A percentile compares a stretch with the other conserved stretches of the same genome.
Conservation (phyloP, 1,284 basidiomycete species). For the Ceratobasidium sp. region DNA sequence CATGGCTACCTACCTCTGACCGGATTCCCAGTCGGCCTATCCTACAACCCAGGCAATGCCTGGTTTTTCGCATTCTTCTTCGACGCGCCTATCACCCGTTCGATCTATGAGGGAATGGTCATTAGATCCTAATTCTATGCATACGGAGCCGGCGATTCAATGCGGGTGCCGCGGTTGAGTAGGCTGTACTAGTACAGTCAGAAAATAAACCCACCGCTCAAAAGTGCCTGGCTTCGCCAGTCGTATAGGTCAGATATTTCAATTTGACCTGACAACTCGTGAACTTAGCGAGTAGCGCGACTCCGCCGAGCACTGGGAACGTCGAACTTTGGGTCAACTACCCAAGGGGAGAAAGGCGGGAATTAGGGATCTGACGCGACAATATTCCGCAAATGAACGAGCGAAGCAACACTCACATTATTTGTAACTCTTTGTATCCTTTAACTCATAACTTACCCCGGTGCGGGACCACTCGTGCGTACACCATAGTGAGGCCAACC, state of each 20-base stretch:
- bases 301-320: constrained; percentile 53
- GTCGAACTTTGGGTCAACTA: constrained; percentile 20
- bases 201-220: constrained; percentile 20
- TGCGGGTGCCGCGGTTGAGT: background rate
- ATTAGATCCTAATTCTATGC: background rate
- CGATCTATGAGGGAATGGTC: constrained; percentile 46
- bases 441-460: background rate
- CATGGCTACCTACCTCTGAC: constrained; percentile 45
- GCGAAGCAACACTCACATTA: constrained; percentile 53
- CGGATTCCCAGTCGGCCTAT: constrained; percentile 46
- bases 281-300: constrained; percentile 66
- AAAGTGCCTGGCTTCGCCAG: constrained; percentile 33
- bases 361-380: background rate
- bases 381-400: too few species aligned
- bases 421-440: constrained; percentile 54
- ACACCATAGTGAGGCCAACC: constrained; percentile 67
- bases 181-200: background rate
- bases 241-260: constrained; percentile 65
- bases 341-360: background rate
- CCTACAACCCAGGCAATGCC: constrained; percentile 51
- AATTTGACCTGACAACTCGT: constrained; percentile 72
- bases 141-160: background rate
- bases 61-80: constrained; percentile 52
- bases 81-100: constrained; percentile 66
- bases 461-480: constrained; percentile 56